phyloP scores from a whole-genome alignment of 108 stramenopile species.

The Cyclotella atomus region DNA sequence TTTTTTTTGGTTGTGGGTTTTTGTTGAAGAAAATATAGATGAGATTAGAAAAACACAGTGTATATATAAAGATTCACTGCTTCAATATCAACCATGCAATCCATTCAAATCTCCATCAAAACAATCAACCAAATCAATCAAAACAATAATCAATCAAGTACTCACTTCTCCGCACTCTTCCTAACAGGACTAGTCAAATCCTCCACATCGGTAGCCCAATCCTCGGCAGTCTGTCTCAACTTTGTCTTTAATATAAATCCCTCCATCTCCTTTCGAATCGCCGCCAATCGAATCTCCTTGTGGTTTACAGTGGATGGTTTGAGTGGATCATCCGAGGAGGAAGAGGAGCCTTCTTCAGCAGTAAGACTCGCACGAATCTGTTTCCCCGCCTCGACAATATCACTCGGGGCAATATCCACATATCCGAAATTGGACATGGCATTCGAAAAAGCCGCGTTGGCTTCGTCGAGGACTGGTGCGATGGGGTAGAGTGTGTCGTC shows the following conservation, averaged over 20 bases:
- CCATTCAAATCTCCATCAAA: too few species aligned
- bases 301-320: conserved; percentile 60
- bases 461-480: conserved; percentile 68
- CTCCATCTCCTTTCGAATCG: conserved; percentile 89
- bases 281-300: conserved; percentile 80
- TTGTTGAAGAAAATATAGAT: not conserved
- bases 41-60: not conserved
- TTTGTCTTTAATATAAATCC: conserved; percentile 69
- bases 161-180: conserved; percentile 76
- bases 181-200: conserved; percentile 67
- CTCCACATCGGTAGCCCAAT: conserved; percentile 86
- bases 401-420: conserved; percentile 59
- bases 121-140: too few species aligned
- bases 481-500: conserved; percentile 90
- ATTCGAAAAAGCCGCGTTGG: conserved; percentile 80
- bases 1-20: not conserved
- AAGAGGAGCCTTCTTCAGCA: conserved; percentile 52
- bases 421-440: conserved; percentile 86
- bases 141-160: conserved; percentile 7
- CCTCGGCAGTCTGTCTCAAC: conserved; percentile 73
- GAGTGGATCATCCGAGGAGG: conserved; percentile 22
- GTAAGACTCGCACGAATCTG: conserved; percentile 60
- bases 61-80: not conserved
- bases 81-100: too few species aligned
- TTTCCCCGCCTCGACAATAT: conserved; percentile 80